Conservation (phyloP, 495 filamentous ascomycete species). For the Neurospora sublineolata region DNA sequence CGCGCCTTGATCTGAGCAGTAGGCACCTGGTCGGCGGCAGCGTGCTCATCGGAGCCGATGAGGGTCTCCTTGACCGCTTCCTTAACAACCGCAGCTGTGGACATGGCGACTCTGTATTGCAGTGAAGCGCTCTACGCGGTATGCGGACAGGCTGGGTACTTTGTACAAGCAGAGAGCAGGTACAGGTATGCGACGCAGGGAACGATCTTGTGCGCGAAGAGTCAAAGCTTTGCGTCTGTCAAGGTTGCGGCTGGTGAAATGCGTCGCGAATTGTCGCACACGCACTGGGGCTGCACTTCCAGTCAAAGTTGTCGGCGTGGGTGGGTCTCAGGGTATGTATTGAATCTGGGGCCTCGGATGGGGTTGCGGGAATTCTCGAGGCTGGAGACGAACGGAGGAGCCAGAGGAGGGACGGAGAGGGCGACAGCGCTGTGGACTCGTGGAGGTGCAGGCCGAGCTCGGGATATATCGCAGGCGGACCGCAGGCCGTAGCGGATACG, state of each 20-base stretch:
- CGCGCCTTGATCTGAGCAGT: constrained; percentile 57
- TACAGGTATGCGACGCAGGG: neutral
- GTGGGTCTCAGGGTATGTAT: neutral
- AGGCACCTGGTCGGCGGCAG: constrained; percentile 28
- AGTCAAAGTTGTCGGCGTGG: neutral
- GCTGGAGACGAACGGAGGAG: neutral
- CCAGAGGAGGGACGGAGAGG: neutral
- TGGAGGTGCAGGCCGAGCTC: neutral
- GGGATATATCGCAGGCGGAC: neutral
- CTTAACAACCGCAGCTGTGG: constrained; percentile 40
- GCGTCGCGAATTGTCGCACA: neutral
- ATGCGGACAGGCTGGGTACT: neutral
- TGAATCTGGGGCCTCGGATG: neutral
- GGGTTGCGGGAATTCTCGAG: neutral
- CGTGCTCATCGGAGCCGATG: constrained; percentile 48
- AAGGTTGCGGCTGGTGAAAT: neutral
- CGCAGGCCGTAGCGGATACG: neutral
- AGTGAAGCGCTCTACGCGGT: constrained; percentile 1
- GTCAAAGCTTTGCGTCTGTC: neutral
- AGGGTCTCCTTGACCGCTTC: constrained; percentile 68
- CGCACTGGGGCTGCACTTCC: neutral
- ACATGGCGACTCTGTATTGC: constrained; percentile 18
- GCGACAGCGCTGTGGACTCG: neutral
- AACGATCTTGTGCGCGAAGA: neutral
- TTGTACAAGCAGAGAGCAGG: neutral